Evolutionary conservation across 2,329 filamentous ascomycete genomes (phyloP), one percentile per base, ranked within the genome.

Genomic region (Botrytis aclada): DNA sequence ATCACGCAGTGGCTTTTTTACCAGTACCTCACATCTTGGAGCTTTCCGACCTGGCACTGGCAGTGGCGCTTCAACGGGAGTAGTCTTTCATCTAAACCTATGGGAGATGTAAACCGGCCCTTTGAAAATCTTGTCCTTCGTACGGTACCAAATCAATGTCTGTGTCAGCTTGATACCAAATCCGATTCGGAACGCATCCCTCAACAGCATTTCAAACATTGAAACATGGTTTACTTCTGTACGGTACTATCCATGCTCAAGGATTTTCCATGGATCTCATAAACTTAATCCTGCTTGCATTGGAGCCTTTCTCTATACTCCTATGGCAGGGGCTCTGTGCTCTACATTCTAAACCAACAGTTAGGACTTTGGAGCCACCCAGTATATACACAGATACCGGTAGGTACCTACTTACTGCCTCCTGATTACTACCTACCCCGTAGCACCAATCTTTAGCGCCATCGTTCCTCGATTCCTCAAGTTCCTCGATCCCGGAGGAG

Each of bases 171-270:
- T 51, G 47, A 51, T 14, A 47, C 47, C 62, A 45, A 64, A 67
- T 54, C n/a, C 14, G 25, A 58, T 29, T 41, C 25, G 16, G 34
- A 54, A 41, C 29, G 51, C 47, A 56, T 41, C n/a, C n/a, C 43
- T 25, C 63, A 66, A 51, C 63, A 66, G 34, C 39, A 69, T 69
- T 39, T 29, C n/a, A 10, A 32, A 58, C 29, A 69, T 58, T 56
- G 51, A 56, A 69, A 69, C 47, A 39, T 39, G 39, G 5, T 37
- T 58, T 32, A 69, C 47, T 58, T 69, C 34, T 58, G 16, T 41
- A 43, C 37, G n/a, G 51, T 39, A 25, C 16, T n/a, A 14, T n/a
- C 34, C 20, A 39, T 61, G 34, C 34, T 61, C 34, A 39, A 39
- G 34, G 22, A 37, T 39, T 10, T 61, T 39, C 34, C 22, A 34